phyloP scores from a whole-genome alignment of 768 basidiomycete species.

The Lyophyllum decastes region DNA sequence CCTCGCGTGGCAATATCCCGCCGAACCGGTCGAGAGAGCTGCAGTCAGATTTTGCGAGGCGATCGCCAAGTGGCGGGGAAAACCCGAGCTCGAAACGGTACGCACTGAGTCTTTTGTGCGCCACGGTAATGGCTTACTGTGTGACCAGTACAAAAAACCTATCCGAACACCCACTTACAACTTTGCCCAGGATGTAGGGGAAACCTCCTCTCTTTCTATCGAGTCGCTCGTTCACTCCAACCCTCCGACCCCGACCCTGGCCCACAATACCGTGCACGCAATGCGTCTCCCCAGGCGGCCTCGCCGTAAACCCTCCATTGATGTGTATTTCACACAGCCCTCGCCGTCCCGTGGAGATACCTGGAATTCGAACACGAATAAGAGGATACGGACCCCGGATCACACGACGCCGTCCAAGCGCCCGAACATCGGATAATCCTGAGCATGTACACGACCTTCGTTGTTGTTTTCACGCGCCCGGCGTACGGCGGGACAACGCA shows the following conservation, averaged over 20 bases:
- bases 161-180: slow-evolving; percentile 29
- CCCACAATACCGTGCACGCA: slow-evolving; percentile 18
- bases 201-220: slow-evolving; percentile 50
- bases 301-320: slow-evolving; percentile 42
- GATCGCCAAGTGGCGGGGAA: slow-evolving; percentile 79
- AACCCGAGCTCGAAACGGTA: slow-evolving; percentile 82
- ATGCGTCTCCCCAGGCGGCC: slow-evolving; percentile 8
- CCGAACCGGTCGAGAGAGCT: slow-evolving; percentile 79
- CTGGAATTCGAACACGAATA: slow-evolving; percentile 24
- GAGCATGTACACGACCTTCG: neutral
- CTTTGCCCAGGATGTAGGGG: slow-evolving; percentile 29
- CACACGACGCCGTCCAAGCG: slow-evolving; percentile 22
- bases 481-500: neutral
- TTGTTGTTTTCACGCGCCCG: neutral
- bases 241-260: slow-evolving; percentile 55
- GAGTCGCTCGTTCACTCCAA: slow-evolving; percentile 73
- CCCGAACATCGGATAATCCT: slow-evolving; percentile 9
- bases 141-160: slow-evolving; percentile 55
- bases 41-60: slow-evolving; percentile 82
- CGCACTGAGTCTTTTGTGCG: slow-evolving; percentile 19
- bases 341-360: slow-evolving; percentile 15
- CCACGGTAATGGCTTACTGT: slow-evolving; percentile 28
- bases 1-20: slow-evolving; percentile 77
- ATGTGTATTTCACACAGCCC: slow-evolving; percentile 44
- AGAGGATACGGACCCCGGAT: slow-evolving; percentile 24